Evolutionary conservation across 1,139 yeast genomes (phyloP), one percentile per base, ranked within the genome.

Genomic region (Insectozyma bohioensis): DNA sequence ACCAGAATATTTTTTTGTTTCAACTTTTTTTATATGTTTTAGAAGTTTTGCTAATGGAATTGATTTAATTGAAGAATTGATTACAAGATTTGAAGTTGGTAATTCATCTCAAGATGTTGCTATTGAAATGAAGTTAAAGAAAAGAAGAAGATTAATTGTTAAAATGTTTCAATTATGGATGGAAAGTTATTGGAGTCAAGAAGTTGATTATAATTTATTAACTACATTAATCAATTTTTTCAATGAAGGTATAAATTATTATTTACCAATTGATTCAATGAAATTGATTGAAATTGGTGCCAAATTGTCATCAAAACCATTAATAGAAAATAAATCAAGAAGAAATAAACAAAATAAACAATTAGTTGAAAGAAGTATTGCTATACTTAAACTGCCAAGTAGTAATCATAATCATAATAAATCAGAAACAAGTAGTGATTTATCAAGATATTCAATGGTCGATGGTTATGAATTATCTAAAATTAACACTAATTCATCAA

Each of bases 181-280:
- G 57, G 95, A 86, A 56, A 81, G 92, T 34, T 87, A 83, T 52
- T 90, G 96, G 96, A 75, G 78, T 45, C 75, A 70, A 35, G 69
- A 73, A 20, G 48, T 63, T 10, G 96, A 87, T 51, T 75, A 72
- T 41, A 63, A 59, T 15, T 65, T 80, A 20, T 58, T 88, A 29
- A 78, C 92, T 8, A 80, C 87, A 0, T 61, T 87, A 49, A 68
- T 85, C 24, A 83, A 83, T 50, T 83, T 87, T 49, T 81, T 85
- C 51, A 85, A 85, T 54, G 92, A 84, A 56, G 86, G 82, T 12
- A 67, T 80, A 15, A 66, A 77, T 11, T 49, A 53, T 9, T 65
- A 58, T 37, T 61, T 83, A 37, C 92, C 90, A 1, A 58, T 79
- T 16, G 90, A 83, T 45, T 67, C 85, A 3, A 75, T 78, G 55